phyloP scores from a whole-genome alignment of 1,284 basidiomycete species.

The Melampsora larici-populina region DNA sequence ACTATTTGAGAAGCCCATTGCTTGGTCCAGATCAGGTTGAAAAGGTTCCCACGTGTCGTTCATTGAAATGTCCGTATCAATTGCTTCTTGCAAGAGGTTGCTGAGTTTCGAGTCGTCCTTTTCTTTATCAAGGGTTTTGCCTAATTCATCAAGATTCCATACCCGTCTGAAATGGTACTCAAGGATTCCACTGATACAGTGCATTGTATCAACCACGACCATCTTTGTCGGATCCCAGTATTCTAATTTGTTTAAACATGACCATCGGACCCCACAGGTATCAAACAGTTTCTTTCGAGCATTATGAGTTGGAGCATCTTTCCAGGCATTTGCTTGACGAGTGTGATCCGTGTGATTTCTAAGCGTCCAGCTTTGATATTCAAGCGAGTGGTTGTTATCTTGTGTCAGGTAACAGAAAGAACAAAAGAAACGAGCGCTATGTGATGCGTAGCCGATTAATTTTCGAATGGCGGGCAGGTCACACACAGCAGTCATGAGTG shows the following conservation, averaged over 20 bases:
- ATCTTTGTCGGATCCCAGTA: too few species aligned
- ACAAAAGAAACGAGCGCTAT: neutral
- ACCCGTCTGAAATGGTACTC: slow-evolving; percentile 17
- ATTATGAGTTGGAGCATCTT: slow-evolving; percentile 3
- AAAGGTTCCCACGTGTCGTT: too few species aligned
- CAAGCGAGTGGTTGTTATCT: neutral
- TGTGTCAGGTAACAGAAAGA: slow-evolving; percentile 11
- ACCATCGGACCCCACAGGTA: slow-evolving; percentile 14
- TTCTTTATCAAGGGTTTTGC: neutral
- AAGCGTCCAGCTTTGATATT: slow-evolving; percentile 6
- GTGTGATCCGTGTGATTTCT: neutral
- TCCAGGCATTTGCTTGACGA: slow-evolving; percentile 8
- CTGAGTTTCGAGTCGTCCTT: neutral
- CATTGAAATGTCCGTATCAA: too few species aligned
- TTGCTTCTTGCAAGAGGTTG: neutral
- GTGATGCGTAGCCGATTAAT: slow-evolving; percentile 17
- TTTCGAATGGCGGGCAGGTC: slow-evolving; percentile 14
- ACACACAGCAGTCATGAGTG: slow-evolving; percentile 1
- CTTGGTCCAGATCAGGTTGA: too few species aligned
- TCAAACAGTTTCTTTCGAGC: neutral
- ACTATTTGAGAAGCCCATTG: too few species aligned
- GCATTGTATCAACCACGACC: slow-evolving; percentile 12
- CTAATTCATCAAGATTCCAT: slow-evolving; percentile 11
- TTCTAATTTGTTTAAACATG: slow-evolving; percentile 13
- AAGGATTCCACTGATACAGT: slow-evolving; percentile 11